A percentile compares a stretch with the other conserved stretches of the same genome.
Conservation (phyloP, 345 rosid species). For the Erodium maritimum region DNA sequence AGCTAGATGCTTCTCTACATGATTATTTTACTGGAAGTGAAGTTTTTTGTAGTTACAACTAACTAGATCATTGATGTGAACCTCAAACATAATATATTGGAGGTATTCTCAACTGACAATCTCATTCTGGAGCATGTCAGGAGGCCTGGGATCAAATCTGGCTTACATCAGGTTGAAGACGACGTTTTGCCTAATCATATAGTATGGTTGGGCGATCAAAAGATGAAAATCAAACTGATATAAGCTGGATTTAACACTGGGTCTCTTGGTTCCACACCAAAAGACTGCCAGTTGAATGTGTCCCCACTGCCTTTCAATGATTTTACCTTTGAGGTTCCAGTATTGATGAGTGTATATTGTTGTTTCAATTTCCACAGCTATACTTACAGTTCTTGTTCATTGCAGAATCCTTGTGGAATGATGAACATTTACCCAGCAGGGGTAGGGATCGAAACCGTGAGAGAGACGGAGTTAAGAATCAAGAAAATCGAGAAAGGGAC, state of each 20-base stretch:
- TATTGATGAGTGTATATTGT: not conserved
- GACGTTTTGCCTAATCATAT: not conserved
- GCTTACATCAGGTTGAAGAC: too few species aligned
- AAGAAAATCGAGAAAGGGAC: slow-evolving; percentile 63
- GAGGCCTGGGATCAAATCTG: too few species aligned
- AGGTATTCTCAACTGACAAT: not conserved
- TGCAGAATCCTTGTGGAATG: slow-evolving; percentile 51
- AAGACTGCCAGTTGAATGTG: not conserved
- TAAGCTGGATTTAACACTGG: not conserved
- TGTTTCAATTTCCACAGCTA: not conserved
- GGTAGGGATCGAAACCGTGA: slow-evolving; percentile 33
- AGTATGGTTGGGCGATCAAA: not conserved
- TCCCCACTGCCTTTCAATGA: not conserved
- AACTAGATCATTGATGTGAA: not conserved
- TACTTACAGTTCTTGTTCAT: not conserved
- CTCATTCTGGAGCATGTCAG: not conserved
- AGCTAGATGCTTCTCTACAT: too few species aligned
- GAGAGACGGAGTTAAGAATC: slow-evolving; percentile 48
- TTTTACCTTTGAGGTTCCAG: not conserved
- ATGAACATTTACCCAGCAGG: slow-evolving; percentile 46
- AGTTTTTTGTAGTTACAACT: too few species aligned
- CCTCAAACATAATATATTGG: not conserved
- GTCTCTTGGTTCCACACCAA: not conserved
- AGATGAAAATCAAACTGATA: not conserved
- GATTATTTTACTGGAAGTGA: not conserved